Conservation (phyloP, 2,329 filamentous ascomycete species). For the Talaromyces verruculosus region DNA sequence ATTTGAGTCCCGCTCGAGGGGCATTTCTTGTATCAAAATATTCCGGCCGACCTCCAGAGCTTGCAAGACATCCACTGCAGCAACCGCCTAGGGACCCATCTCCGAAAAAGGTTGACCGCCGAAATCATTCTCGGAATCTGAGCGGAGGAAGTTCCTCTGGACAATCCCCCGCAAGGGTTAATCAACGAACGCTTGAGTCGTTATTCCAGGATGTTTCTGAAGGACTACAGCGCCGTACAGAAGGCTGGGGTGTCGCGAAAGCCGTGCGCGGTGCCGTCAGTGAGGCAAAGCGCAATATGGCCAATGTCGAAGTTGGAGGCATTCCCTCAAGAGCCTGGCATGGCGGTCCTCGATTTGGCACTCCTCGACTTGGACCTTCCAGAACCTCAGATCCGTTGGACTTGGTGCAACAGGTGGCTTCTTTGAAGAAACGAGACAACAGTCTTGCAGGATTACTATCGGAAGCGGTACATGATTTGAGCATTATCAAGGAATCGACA, state of each 20-base stretch:
- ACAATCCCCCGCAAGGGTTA: conserved; percentile 39
- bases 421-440: conserved; percentile 39
- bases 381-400: conserved; percentile 26
- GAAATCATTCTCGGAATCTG: conserved; percentile 31
- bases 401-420: conserved; percentile 35
- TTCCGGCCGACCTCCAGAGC: conserved; percentile 45
- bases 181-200: conserved; percentile 45
- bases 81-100: conserved; percentile 7
- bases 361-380: conserved; percentile 22
- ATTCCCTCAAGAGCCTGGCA: conserved; percentile 26
- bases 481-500: conserved; percentile 34
- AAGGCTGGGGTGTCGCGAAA: conserved; percentile 52
- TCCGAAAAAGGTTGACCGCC: conserved; percentile 27
- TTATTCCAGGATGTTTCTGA: conserved; percentile 52
- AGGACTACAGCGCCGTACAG: conserved; percentile 49
- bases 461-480: conserved; percentile 44
- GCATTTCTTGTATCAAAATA: conserved; percentile 49
- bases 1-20: conserved; percentile 45
- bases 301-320: conserved; percentile 40
- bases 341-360: conserved; percentile 23
- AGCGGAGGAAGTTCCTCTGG: conserved; percentile 37
- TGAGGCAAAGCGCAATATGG: conserved; percentile 49
- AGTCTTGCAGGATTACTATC: conserved; percentile 43
- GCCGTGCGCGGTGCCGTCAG: conserved; percentile 50
- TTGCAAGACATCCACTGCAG: conserved; percentile 28